A percentile compares a stretch with the other conserved stretches of the same genome.
Evolutionary conservation across 73 alveolate species (phyloP).

Genomic region (Stentor roeselii): DNA sequence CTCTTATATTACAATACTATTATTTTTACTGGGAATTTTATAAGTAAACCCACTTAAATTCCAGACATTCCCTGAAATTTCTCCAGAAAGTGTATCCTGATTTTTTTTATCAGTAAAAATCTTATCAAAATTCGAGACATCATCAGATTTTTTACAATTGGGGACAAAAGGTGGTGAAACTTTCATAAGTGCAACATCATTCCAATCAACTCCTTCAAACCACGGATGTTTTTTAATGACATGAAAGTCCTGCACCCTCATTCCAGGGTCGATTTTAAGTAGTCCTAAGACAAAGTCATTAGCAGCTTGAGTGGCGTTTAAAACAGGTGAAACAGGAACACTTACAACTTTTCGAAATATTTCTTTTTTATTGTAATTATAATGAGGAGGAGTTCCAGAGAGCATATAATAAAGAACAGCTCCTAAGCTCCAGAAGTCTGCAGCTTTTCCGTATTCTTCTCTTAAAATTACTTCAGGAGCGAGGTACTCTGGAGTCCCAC

Average conservation of each 20-base stretch:
- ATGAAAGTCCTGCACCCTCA: no score
- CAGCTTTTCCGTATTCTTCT: constrained; percentile 59
- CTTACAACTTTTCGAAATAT: constrained; percentile 45
- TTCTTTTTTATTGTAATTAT: constrained; percentile 43
- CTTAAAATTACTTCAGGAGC: constrained; percentile 90
- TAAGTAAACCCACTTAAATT: no score
- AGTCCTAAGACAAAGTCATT: constrained; percentile 31
- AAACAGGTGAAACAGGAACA: constrained; percentile 29
- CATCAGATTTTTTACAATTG: no score
- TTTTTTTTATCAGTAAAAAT: no score
- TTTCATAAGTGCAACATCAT: no score
- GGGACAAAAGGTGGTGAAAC: no score
- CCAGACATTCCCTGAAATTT: no score
- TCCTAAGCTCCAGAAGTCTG: constrained; percentile 90
- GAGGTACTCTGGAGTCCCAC: constrained; percentile 84
- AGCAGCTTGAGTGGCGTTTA: constrained; percentile 29
- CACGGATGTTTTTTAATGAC: constrained; percentile 84
- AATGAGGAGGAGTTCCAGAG: constrained; percentile 66
- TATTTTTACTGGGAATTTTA: no score
- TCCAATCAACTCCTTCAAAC: constrained; percentile 89
- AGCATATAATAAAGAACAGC: constrained; percentile 74
- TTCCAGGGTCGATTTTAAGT: constrained; percentile 36
- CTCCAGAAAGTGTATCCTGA: no score
- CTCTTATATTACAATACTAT: no score
- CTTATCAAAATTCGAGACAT: no score